phyloP scores from a whole-genome alignment of 2,329 filamentous ascomycete genomes.

The Penicillium sp. region DNA sequence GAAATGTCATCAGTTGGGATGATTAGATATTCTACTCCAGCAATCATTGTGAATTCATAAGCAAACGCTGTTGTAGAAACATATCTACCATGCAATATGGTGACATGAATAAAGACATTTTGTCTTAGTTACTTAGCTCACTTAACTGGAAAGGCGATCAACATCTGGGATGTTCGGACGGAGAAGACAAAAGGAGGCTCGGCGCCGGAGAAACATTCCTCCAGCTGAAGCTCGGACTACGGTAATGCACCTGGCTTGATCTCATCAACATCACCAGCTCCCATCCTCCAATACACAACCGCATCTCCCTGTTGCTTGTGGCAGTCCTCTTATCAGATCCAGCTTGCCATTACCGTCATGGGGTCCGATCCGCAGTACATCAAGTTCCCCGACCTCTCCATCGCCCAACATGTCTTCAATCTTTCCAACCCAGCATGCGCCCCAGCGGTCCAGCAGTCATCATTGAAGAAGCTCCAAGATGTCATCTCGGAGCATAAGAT shows the following conservation, averaged over 20 bases:
- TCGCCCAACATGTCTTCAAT: conserved; percentile 66
- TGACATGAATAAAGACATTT: neutral
- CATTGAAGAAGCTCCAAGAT: conserved; percentile 60
- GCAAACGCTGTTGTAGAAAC: no score
- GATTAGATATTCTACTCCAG: no score
- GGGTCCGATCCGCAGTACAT: conserved; percentile 62
- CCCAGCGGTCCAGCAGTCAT: conserved; percentile 51
- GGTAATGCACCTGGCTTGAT: conserved; percentile 21
- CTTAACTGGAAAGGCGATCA: neutral
- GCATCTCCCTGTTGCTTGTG: conserved; percentile 3
- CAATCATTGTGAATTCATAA: no score
- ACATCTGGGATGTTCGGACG: neutral
- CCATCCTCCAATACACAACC: conserved; percentile 9
- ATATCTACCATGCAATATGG: neutral
- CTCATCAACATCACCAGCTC: conserved; percentile 21
- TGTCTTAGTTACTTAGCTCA: no score
- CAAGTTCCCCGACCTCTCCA: conserved; percentile 60
- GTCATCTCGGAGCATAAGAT: conserved; percentile 62
- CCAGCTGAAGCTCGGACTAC: conserved; percentile 35
- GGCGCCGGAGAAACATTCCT: conserved; percentile 32
- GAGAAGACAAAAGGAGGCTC: conserved; percentile 3
- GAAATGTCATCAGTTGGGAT: no score
- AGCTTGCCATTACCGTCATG: conserved; percentile 46
- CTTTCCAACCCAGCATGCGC: conserved; percentile 59
- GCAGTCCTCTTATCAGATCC: neutral